phyloP scores from a whole-genome alignment of 192 early-diverging fungal genomes.

The Umbelopsis ramanniana region DNA sequence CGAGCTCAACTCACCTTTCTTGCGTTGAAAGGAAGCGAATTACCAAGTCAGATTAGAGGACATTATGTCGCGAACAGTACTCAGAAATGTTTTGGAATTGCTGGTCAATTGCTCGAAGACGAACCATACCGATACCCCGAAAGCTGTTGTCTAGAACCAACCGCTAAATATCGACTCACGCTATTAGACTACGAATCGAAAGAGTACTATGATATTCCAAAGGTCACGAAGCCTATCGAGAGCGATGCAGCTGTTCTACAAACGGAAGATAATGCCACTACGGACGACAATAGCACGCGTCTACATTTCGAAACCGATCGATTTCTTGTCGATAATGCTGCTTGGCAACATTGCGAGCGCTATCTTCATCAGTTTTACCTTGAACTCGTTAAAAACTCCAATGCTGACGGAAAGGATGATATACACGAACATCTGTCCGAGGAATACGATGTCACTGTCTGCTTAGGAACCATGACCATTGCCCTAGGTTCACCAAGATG shows the following conservation, averaged over 20 bases:
- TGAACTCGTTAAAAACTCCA: neutral
- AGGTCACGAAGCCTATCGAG: neutral
- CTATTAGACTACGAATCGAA: neutral
- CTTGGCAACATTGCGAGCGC: conserved; percentile 15
- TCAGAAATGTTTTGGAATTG: neutral
- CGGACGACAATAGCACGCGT: neutral
- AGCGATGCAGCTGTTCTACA: neutral
- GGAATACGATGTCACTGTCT: neutral
- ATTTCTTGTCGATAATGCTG: conserved; percentile 12
- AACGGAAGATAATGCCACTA: neutral
- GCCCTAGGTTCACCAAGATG: neutral
- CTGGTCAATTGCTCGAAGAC: neutral
- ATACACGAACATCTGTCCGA: neutral
- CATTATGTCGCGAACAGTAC: neutral
- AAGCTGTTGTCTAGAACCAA: conserved; percentile 10
- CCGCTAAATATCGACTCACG: neutral
- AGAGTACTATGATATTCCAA: neutral
- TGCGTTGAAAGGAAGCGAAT: neutral
- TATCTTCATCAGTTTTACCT: conserved; percentile 10
- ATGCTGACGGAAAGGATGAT: neutral
- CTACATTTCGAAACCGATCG: neutral
- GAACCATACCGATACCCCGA: neutral
- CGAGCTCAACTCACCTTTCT: neutral
- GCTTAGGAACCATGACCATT: neutral
- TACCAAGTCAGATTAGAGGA: neutral